phyloP scores from a whole-genome alignment of 1,284 basidiomycete genomes.

The Heliocybe sulcata region DNA sequence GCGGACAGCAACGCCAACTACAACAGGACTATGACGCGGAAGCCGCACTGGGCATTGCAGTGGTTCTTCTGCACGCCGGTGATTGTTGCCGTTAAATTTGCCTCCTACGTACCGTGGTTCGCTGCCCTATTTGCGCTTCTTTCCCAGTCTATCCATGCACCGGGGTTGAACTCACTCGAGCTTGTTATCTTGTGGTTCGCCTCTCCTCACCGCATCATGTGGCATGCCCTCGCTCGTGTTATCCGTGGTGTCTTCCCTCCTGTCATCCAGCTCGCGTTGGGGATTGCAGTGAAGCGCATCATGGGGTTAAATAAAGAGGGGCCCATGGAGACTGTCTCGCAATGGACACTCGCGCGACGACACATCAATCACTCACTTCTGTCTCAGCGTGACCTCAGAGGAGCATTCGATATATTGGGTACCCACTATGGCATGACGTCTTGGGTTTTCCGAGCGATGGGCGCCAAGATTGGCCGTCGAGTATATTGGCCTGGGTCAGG shows the following conservation, averaged over 20 bases:
- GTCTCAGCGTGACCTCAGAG: constrained; percentile 26
- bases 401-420: constrained; percentile 32
- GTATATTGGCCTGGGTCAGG: constrained; percentile 43
- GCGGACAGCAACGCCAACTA: constrained; percentile 28
- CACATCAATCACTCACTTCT: constrained; percentile 31
- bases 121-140: constrained; percentile 30
- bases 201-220: constrained; percentile 28
- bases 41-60: constrained; percentile 25
- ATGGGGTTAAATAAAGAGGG: constrained; percentile 31
- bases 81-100: constrained; percentile 23
- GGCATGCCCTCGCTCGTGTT: constrained; percentile 30
- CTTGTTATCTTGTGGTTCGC: constrained; percentile 36
- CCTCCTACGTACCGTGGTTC: constrained; percentile 35
- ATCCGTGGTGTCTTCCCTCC: constrained; percentile 30
- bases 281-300: constrained; percentile 31
- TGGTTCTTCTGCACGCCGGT: constrained; percentile 31
- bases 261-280: constrained; percentile 28
- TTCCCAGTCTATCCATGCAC: constrained; percentile 18
- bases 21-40: constrained; percentile 24
- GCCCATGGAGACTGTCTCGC: constrained; percentile 18
- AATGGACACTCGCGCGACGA: constrained; percentile 26
- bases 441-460: constrained; percentile 34
- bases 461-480: constrained; percentile 35
- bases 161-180: constrained; percentile 25
- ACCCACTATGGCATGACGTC: constrained; percentile 35